Conservation (phyloP, 257 asterid genomes). For the Misopates orontium region DNA sequence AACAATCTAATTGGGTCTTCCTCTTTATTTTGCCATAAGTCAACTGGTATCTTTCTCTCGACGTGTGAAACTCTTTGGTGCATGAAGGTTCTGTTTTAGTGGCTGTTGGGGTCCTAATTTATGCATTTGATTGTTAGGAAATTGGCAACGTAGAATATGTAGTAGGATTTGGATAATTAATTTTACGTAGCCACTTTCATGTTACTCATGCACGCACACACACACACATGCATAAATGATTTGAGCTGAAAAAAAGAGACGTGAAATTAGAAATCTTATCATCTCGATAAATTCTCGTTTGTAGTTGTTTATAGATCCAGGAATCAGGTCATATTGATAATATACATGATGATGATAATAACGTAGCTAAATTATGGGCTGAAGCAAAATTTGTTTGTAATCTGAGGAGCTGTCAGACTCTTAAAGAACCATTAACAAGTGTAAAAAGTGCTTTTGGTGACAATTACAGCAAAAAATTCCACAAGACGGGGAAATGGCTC, state of each 20-base stretch:
- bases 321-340: constrained; percentile 13
- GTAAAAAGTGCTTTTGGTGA: constrained; percentile 3
- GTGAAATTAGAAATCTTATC: background rate
- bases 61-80: constrained; percentile 12
- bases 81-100: constrained; percentile 13
- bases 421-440: background rate
- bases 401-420: constrained; percentile 2
- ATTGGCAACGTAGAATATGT: no score
- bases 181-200: background rate
- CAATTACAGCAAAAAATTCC: background rate
- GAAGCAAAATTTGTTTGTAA: constrained; percentile 12
- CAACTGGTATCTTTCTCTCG: constrained; percentile 2
- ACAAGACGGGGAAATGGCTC: background rate
- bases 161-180: constrained; percentile 4
- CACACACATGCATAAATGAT: background rate
- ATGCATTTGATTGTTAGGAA: background rate
- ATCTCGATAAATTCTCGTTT: constrained; percentile 5
- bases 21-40: background rate
- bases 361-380: background rate
- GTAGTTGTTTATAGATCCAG: constrained; percentile 22
- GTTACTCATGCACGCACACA: background rate
- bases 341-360: background rate
- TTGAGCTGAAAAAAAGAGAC: background rate
- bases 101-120: background rate
- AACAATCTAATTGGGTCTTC: background rate